These are phyloP conservation scores for Mallotus repandus DNA, from an alignment of 441 rosid species.

Conservation along the genomic window DNA sequence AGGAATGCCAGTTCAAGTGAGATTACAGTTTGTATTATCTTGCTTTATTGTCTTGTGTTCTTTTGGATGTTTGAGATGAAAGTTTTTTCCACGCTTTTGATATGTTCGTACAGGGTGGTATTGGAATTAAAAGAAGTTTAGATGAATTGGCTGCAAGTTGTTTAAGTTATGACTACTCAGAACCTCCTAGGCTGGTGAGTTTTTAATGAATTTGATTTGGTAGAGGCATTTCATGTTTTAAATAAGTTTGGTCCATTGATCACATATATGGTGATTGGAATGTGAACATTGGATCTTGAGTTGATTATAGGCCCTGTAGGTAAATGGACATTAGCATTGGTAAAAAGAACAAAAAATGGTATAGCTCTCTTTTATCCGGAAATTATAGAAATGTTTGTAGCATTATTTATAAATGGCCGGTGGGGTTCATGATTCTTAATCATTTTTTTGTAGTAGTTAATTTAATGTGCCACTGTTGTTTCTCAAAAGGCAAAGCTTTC, in stretches of 20 bases:
- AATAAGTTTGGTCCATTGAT: not conserved
- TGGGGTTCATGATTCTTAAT: not conserved
- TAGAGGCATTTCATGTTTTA: not conserved
- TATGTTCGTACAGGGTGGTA: constrained; percentile 62
- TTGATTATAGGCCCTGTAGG: no score
- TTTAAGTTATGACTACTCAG: constrained; percentile 57
- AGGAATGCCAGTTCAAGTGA: constrained; percentile 91
- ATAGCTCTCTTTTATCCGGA: not conserved
- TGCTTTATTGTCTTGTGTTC: not conserved
- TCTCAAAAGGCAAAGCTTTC: constrained; percentile 36
- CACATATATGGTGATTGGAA: not conserved
- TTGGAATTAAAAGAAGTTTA: constrained; percentile 73
- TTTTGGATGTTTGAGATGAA: not conserved
- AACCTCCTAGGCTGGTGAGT: constrained; percentile 88
- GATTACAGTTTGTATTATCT: constrained; percentile 7
- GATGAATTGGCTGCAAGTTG: constrained; percentile 76
- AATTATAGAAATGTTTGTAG: no score
- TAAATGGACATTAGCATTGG: not conserved
- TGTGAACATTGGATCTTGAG: not conserved
- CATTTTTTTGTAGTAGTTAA: not conserved
- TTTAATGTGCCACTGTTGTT: constrained; percentile 26
- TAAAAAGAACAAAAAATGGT: not conserved
- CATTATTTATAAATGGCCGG: not conserved
- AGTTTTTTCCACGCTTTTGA: not conserved
- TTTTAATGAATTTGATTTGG: constrained; percentile 13